Evolutionary conservation across 2,329 filamentous ascomycete species (phyloP).

Genomic region (Penicillium expansum): DNA sequence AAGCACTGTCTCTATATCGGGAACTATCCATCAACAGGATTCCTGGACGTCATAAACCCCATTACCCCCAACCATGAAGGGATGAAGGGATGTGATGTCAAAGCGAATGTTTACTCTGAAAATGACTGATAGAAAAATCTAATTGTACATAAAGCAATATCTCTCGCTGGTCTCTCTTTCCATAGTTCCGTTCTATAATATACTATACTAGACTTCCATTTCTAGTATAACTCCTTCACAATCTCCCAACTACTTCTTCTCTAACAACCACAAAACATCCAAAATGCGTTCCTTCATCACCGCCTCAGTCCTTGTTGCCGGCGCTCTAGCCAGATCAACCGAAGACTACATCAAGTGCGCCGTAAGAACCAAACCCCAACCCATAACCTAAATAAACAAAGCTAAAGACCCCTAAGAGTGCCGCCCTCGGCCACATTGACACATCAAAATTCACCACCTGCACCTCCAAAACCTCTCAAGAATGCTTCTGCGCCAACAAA

Average conservation of each 20-base stretch:
- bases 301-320: slow-evolving; percentile 15
- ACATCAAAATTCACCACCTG: slow-evolving; percentile 11
- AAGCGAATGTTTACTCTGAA: slow-evolving; percentile 10
- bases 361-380: slow-evolving; percentile 9
- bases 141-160: slow-evolving; percentile 11
- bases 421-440: slow-evolving; percentile 6
- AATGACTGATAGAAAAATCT: not conserved
- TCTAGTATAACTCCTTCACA: not conserved
- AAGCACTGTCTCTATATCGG: slow-evolving; percentile 1
- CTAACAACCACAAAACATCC: not conserved
- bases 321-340: slow-evolving; percentile 9
- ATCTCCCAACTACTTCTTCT: not conserved
- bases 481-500: slow-evolving; percentile 22
- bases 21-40: slow-evolving; percentile 12
- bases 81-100: slow-evolving; percentile 18
- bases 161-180: too few relatives aligned
- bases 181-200: not conserved
- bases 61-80: not conserved
- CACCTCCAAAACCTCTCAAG: slow-evolving; percentile 6
- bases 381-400: not conserved
- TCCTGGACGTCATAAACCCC: slow-evolving; percentile 16
- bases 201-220: not conserved
- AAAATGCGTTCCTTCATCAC: slow-evolving; percentile 24
- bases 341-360: slow-evolving; percentile 16
- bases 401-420: slow-evolving; percentile 8